phyloP scores from a whole-genome alignment of 169 alveolate species.

The Babesia ovata region DNA sequence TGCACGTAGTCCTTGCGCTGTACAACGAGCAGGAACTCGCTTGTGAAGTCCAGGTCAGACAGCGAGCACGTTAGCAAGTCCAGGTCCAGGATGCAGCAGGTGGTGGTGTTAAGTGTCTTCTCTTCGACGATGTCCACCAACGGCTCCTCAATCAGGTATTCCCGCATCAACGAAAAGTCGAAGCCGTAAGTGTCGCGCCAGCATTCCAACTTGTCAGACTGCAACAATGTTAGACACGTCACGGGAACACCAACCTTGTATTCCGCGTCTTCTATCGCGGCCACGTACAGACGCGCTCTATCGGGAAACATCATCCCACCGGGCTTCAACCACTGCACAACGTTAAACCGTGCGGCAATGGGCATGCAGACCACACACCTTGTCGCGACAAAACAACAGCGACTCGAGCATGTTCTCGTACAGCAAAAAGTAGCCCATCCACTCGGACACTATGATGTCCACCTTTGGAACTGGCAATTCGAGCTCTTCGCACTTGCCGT shows the following conservation, averaged over 20 bases:
- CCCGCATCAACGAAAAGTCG: conserved; percentile 90
- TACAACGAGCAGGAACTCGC: conserved; percentile 78
- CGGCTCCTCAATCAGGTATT: conserved; percentile 92
- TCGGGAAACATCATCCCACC: conserved; percentile 97
- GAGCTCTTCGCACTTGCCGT: conserved; percentile 96
- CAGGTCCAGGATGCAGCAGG: conserved; percentile 83
- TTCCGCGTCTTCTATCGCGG: conserved; percentile 97
- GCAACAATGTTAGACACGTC: not conserved
- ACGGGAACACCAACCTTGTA: conserved; percentile 76
- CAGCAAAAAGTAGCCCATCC: conserved; percentile 99
- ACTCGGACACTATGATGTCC: conserved; percentile 96
- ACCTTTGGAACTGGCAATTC: conserved; percentile 90
- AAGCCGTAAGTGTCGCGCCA: conserved; percentile 96
- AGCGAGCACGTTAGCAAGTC: conserved; percentile 89
- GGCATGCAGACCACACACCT: conserved; percentile 47
- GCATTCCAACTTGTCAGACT: conserved; percentile 88
- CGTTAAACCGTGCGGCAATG: not conserved
- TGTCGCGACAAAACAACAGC: conserved; percentile 95
- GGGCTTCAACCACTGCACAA: conserved; percentile 84
- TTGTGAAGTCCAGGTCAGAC: conserved; percentile 90
- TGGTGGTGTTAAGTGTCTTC: conserved; percentile 83
- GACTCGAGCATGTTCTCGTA: conserved; percentile 97
- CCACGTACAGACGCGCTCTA: conserved; percentile 89
- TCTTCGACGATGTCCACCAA: conserved; percentile 90
- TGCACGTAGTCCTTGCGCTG: conserved; percentile 84